Percentiles rank a stretch among this genome's conserved stretches.
These are phyloP conservation scores for Lentinula lateritia DNA, from an alignment of 768 basidiomycete genomes.

Conservation along the genomic window DNA sequence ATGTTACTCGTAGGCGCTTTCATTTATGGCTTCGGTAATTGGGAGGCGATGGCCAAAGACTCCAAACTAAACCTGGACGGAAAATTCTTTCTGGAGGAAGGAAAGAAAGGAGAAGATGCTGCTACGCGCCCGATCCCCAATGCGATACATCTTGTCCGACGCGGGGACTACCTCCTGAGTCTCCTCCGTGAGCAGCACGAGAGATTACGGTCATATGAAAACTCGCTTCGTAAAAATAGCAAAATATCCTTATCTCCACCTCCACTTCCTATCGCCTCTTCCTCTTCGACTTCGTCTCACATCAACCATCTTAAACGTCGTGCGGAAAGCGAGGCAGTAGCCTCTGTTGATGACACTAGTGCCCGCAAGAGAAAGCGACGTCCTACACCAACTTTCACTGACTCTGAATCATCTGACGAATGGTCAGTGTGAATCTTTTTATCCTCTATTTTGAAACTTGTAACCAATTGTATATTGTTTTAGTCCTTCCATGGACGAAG, in stretches of 20 bases:
- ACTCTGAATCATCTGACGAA: constrained; percentile 88
- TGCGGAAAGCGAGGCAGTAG: constrained; percentile 81
- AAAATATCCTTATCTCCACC: constrained; percentile 75
- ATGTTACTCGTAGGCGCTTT: constrained; percentile 93
- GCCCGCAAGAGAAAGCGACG: constrained; percentile 80
- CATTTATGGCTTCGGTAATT: constrained; percentile 91
- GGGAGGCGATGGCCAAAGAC: constrained; percentile 95
- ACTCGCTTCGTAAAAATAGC: constrained; percentile 65
- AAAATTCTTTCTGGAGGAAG: constrained; percentile 98
- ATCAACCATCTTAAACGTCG: constrained; percentile 62
- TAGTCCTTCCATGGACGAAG: constrained; percentile 95
- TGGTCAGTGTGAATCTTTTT: constrained; percentile 51
- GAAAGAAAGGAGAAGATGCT: constrained; percentile 87
- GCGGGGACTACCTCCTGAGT: constrained; percentile 89
- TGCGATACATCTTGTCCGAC: constrained; percentile 94
- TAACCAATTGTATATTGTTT: constrained; percentile 7
- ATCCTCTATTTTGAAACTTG: neutral
- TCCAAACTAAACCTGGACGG: constrained; percentile 73
- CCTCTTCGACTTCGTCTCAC: constrained; percentile 47
- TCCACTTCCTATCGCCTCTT: constrained; percentile 63
- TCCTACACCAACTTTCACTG: constrained; percentile 95
- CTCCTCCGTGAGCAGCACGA: constrained; percentile 85
- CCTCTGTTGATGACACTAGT: constrained; percentile 69
- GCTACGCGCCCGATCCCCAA: constrained; percentile 89
- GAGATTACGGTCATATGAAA: constrained; percentile 86